Evolutionary conservation across 2,329 filamentous ascomycete genomes (phyloP).

Genomic region (Stachybotrys chlorohalonatus): DNA sequence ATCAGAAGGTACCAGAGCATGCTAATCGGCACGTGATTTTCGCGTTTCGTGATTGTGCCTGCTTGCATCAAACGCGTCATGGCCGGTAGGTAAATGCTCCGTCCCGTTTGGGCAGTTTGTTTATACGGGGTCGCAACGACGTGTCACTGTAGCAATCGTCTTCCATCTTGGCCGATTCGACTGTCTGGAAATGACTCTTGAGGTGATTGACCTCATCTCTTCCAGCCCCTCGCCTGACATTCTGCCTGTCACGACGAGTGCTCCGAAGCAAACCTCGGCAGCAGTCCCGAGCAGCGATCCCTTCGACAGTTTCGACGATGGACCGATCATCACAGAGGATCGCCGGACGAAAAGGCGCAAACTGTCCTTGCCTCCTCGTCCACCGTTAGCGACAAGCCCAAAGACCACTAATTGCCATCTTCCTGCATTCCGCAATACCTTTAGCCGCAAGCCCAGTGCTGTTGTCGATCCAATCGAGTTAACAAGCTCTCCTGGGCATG

Average conservation of each 20-base stretch:
- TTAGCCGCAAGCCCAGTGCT: background rate
- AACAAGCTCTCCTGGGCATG: slow-evolving; percentile 22
- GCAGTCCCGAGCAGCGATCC: background rate
- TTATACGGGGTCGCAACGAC: background rate
- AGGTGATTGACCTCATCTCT: slow-evolving; percentile 27
- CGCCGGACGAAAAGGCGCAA: background rate
- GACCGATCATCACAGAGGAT: background rate
- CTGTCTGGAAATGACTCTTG: slow-evolving; percentile 14
- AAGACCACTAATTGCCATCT: background rate
- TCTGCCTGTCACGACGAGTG: background rate
- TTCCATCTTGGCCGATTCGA: too few relatives aligned
- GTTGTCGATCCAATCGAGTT: slow-evolving; percentile 23
- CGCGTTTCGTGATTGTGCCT: slow-evolving; percentile 9
- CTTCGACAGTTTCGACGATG: background rate
- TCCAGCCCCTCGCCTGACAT: slow-evolving; percentile 18
- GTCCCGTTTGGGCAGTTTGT: background rate
- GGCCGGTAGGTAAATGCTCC: background rate
- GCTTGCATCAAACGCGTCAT: slow-evolving; percentile 6
- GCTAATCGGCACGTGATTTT: slow-evolving; percentile 6
- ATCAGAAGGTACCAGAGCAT: background rate
- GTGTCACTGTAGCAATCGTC: too few relatives aligned
- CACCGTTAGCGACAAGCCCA: background rate
- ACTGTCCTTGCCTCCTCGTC: background rate
- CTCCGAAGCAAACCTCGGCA: background rate
- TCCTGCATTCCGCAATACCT: background rate